phyloP scores from a whole-genome alignment of 225 moss, liverwort and hornwort genomes.

The Rhytidiadelphus loreus region DNA sequence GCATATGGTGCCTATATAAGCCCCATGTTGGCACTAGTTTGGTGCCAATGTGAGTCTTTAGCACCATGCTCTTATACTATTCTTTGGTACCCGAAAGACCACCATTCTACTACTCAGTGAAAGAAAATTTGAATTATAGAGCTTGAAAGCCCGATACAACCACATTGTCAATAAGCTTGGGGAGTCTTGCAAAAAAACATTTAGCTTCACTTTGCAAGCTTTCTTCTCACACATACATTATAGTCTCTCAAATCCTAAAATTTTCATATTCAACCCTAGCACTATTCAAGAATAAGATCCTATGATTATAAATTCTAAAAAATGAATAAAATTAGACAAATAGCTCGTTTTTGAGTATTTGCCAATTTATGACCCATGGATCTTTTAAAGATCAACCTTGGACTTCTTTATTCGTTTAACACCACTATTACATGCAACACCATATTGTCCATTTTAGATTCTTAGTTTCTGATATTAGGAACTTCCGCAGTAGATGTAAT shows the following conservation, averaged over 20 bases:
- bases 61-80: background rate
- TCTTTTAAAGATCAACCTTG: background rate
- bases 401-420: too few species aligned
- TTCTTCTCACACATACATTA: background rate
- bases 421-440: background rate
- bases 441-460: background rate
- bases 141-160: fast-evolving
- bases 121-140: background rate
- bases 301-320: background rate
- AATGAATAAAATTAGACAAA: background rate
- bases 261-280: background rate
- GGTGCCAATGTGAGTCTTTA: background rate
- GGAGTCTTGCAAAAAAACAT: background rate
- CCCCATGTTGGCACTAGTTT: too few species aligned
- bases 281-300: background rate
- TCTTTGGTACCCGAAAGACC: background rate
- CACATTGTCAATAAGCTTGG: fast-evolving
- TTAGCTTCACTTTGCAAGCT: fast-evolving
- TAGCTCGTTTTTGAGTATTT: background rate
- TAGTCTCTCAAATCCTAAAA: too few species aligned
- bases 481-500: background rate
- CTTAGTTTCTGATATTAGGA: background rate
- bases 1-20: background rate
- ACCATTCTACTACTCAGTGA: background rate
- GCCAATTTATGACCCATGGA: background rate